phyloP scores from a whole-genome alignment of 805 yeast genomes.

The Helenozyma baotianmanensis region DNA sequence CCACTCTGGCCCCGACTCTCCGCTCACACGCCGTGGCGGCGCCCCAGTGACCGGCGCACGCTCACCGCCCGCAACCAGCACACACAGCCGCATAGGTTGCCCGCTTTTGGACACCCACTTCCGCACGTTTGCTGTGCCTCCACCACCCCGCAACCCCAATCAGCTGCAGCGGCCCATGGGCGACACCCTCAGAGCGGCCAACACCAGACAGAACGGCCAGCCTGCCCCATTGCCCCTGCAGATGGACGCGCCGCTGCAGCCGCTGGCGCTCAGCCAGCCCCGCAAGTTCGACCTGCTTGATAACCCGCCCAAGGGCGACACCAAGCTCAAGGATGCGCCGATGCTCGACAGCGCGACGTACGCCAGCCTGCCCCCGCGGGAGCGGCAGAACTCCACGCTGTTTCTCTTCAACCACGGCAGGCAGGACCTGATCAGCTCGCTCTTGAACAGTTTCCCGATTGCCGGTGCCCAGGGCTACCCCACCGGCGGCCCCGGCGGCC shows the following conservation, averaged over 20 bases:
- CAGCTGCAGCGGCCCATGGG: too few species aligned
- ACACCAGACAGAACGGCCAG: conserved; percentile 1
- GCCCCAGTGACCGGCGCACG: too few species aligned
- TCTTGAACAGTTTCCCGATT: conserved; percentile 20
- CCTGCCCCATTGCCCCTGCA: conserved; percentile 1
- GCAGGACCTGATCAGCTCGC: conserved; percentile 26
- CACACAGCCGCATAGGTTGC: too few species aligned
- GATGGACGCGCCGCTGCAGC: conserved; percentile 7
- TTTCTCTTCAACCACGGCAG: conserved; percentile 25
- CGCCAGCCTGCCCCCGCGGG: conserved; percentile 5
- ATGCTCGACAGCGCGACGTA: conserved; percentile 7
- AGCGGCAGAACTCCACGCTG: conserved; percentile 12
- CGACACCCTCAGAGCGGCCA: conserved; percentile 11
- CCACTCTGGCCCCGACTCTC: too few species aligned
- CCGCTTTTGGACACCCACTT: too few species aligned
- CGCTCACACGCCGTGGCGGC: too few species aligned
- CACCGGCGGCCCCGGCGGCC: neutral
- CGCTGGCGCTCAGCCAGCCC: conserved; percentile 12
- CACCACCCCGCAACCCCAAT: too few species aligned
- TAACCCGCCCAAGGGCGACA: neutral
- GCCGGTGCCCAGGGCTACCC: conserved; percentile 4
- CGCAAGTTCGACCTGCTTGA: conserved; percentile 12
- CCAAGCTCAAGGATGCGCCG: conserved; percentile 8
- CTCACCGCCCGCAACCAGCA: too few species aligned
- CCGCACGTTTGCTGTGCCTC: too few species aligned